These are phyloP conservation scores for Phytopythium litorale DNA, from an alignment of 352 stramenopile species.

Conservation along the genomic window DNA sequence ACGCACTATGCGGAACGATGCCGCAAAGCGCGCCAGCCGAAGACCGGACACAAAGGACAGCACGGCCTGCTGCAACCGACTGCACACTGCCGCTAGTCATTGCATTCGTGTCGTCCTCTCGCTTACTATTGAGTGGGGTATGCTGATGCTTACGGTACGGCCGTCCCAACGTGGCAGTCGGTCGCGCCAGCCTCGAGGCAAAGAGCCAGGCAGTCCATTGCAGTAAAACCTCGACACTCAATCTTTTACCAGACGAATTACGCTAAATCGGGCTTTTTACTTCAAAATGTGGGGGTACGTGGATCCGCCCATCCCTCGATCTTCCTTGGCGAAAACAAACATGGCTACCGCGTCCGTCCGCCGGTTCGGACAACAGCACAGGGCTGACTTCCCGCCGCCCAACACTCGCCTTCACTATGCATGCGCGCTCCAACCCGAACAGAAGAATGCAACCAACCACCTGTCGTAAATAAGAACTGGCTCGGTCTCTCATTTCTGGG, in stretches of 20 bases:
- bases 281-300: neutral
- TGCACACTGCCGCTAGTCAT: neutral
- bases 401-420: no score
- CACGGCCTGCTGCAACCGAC: neutral
- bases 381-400: no score
- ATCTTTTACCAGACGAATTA: neutral
- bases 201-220: neutral
- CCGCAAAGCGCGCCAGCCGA: neutral
- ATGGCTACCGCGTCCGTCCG: no score
- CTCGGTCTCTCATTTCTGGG: neutral
- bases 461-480: neutral
- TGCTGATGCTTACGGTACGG: neutral
- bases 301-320: neutral
- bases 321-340: no score
- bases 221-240: neutral
- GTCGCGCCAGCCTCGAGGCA: neutral
- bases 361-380: no score
- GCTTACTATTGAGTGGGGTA: neutral
- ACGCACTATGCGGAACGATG: neutral
- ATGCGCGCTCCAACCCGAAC: neutral
- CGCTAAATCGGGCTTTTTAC: neutral
- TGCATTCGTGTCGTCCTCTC: neutral
- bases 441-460: neutral
- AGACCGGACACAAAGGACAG: conserved; percentile 1
- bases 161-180: conserved; percentile 4